phyloP scores from a whole-genome alignment of 345 rosid genomes.

The Eucalyptus erythrocorys region DNA sequence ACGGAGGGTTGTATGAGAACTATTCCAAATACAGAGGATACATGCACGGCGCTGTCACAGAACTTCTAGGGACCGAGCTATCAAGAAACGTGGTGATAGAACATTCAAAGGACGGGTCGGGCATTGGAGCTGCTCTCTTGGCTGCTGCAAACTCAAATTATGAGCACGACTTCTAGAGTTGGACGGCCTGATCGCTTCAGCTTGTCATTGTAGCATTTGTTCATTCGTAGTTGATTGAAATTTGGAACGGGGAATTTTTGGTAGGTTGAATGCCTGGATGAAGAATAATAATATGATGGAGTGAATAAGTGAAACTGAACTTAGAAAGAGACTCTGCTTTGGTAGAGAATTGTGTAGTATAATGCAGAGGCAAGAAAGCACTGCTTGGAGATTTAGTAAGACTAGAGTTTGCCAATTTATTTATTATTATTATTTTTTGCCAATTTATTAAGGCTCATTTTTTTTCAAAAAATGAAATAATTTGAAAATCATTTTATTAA shows the following conservation, averaged over 20 bases:
- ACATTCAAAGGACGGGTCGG: constrained; percentile 79
- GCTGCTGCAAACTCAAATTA: constrained; percentile 76
- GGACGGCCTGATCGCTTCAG: not conserved
- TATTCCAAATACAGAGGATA: constrained; percentile 61
- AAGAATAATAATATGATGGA: not conserved
- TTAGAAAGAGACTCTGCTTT: not conserved
- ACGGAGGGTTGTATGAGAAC: constrained; percentile 68
- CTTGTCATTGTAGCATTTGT: not conserved
- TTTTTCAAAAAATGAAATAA: not conserved
- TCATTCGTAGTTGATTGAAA: not conserved
- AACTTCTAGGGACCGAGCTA: constrained; percentile 49
- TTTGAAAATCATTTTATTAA: not conserved
- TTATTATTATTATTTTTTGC: no score
- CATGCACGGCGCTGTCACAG: constrained; percentile 47
- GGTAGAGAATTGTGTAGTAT: not conserved
- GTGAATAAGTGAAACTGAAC: not conserved
- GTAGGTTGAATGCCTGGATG: not conserved
- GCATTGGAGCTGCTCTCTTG: constrained; percentile 81
- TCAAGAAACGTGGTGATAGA: constrained; percentile 45
- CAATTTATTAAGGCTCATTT: not conserved
- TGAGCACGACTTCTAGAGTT: constrained; percentile 18
- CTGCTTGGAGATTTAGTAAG: not conserved
- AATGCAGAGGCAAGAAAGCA: not conserved
- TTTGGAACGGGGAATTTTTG: not conserved
- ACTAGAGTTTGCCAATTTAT: not conserved